Base-by-base conservation (phyloP, 768 basidiomycete species). In the Kwoniella heveanensis region DNA sequence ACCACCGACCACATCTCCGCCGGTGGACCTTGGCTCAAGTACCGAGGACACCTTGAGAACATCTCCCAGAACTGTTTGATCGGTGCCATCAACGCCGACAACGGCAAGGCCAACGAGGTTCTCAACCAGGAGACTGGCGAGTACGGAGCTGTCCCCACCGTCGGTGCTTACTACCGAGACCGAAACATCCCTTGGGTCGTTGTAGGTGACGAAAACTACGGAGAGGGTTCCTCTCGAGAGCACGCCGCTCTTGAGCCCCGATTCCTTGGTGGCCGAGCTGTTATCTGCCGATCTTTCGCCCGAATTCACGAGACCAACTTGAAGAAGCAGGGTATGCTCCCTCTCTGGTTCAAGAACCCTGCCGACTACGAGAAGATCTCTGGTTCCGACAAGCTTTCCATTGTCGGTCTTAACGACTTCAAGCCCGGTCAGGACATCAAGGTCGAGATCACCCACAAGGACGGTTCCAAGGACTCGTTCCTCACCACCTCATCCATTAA, bases 1-100 rank as follows among this genome's bases (percentile, higher is more conserved):
- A 99, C 92, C 46, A 93, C 92, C 68, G 92, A 95, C 80, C 92
- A 95, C 82, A 93, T 95, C 81, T 90, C 89, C 65, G 94, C 94
- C 78, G 95, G 94, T 84, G 95, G 95, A 64, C 95, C 95, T 49
- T 98, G 95, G 95, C 87, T 98, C 84, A 97, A 97, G 83, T 98
- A 94, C 85, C 92, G 95, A 84, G 95, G 95, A 67, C 95, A 98
- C 82, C 88, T 97, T 77, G 86, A 96, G 81, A 98, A 97, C 85
- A 98, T 96, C 80, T 96, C 94, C 30, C 89, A 97, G 82, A 97
- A 97, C 85, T 95, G 92, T 83, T 82, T 97, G 80, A 97, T 97
- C 69, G 95, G 95, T 77, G 95, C 93, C 50, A 93, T 98, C 83
- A 97, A 97, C 83, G 74, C 87, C 54, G 93, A 94, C 83, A 95